phyloP scores from a whole-genome alignment of 2,329 filamentous ascomycete genomes.

The Ophiostoma sp. region DNA sequence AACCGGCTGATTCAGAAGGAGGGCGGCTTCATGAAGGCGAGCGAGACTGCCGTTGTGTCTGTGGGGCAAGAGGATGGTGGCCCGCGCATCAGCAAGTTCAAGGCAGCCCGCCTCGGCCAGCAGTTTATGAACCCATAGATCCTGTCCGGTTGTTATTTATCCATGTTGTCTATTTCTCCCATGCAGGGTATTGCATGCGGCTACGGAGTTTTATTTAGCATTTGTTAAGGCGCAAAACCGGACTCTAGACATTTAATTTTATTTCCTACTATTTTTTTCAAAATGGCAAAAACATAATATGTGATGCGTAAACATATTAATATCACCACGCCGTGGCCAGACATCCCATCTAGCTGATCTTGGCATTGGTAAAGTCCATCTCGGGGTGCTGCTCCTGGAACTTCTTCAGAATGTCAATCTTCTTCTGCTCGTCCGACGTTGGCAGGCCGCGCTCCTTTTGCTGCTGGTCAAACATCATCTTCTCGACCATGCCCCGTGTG shows the following conservation, averaged over 20 bases:
- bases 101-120: constrained; percentile 55
- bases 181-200: neutral
- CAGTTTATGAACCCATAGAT: constrained; percentile 17
- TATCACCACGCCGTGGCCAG: neutral
- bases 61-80: constrained; percentile 63
- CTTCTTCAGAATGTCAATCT: constrained; percentile 85
- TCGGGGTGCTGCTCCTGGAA: constrained; percentile 77
- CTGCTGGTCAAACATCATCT: constrained; percentile 99
- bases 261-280: neutral
- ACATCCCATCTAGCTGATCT: constrained; percentile 46
- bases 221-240: neutral
- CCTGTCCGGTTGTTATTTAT: neutral
- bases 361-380: constrained; percentile 67
- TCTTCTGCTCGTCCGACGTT: constrained; percentile 91
- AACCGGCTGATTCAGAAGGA: constrained; percentile 78
- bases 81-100: constrained; percentile 65
- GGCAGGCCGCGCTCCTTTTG: constrained; percentile 91
- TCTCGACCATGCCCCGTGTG: constrained; percentile 96
- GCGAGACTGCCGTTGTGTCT: constrained; percentile 61
- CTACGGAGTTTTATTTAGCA: neutral
- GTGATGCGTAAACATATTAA: neutral
- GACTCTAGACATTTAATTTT: neutral
- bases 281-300: neutral
- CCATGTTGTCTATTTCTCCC: neutral
- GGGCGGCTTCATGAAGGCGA: constrained; percentile 72